phyloP scores from a whole-genome alignment of 805 yeast species.

The Schwanniomyces sp. region DNA sequence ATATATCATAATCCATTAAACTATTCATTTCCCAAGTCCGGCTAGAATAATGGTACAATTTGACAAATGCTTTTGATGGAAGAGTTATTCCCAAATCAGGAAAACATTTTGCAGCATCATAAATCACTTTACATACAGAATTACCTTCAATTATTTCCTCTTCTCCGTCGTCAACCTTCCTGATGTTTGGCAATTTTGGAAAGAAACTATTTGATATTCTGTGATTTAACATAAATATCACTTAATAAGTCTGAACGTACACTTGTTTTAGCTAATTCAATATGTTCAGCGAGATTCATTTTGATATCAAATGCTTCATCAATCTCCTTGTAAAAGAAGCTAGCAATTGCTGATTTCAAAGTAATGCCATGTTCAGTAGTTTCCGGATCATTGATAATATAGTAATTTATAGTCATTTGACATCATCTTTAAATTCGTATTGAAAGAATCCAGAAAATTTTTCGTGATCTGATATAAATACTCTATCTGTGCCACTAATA shows the following conservation, averaged over 20 bases:
- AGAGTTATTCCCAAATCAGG: background rate
- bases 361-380: conserved; percentile 4
- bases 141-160: background rate
- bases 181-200: too few species aligned
- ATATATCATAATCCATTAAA: background rate
- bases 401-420: background rate
- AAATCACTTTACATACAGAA: background rate
- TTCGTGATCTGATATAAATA: background rate
- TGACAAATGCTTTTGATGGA: conserved; percentile 1
- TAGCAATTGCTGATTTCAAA: conserved; percentile 5
- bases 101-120: background rate
- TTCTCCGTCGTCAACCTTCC: background rate
- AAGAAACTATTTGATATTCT: too few species aligned
- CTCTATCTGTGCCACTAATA: background rate
- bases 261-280: too few species aligned
- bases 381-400: background rate
- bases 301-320: background rate
- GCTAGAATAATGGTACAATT: conserved; percentile 1
- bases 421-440: background rate
- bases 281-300: background rate
- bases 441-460: background rate
- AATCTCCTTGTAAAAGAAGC: background rate
- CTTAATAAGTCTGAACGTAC: too few species aligned
- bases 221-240: too few species aligned
- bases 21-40: background rate